phyloP scores from a whole-genome alignment of 2,329 filamentous ascomycete genomes.

The Colletotrichum chlorophyti region DNA sequence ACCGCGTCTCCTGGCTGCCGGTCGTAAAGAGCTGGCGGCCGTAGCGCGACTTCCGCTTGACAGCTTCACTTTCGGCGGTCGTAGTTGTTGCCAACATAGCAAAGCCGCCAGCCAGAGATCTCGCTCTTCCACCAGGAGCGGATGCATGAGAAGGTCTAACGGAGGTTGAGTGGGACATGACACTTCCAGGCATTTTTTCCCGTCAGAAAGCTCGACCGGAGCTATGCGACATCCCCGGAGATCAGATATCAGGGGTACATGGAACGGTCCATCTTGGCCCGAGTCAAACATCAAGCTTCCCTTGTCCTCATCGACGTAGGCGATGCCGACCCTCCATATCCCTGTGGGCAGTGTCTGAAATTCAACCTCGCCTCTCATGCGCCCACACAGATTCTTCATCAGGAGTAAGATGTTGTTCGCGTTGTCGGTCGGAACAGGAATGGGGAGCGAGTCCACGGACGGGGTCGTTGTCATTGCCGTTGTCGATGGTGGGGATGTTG shows the following conservation, averaged over 20 bases:
- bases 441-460: slow-evolving; percentile 65
- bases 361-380: slow-evolving; percentile 80
- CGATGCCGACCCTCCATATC: slow-evolving; percentile 74
- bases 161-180: slow-evolving; percentile 55
- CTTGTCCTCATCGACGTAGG: slow-evolving; percentile 78
- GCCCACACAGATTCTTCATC: slow-evolving; percentile 79
- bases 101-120: slow-evolving; percentile 83
- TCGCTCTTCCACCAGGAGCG: slow-evolving; percentile 69
- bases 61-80: slow-evolving; percentile 63
- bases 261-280: slow-evolving; percentile 69
- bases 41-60: slow-evolving; percentile 50
- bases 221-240: slow-evolving; percentile 76
- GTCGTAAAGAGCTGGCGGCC: slow-evolving; percentile 43
- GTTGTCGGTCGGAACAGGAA: slow-evolving; percentile 69
- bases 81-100: slow-evolving; percentile 81
- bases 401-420: slow-evolving; percentile 75
- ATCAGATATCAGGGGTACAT: slow-evolving; percentile 73
- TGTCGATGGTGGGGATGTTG: slow-evolving; percentile 65
- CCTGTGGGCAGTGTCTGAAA: slow-evolving; percentile 69
- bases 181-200: slow-evolving; percentile 58
- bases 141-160: slow-evolving; percentile 69
- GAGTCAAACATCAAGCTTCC: slow-evolving; percentile 79
- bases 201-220: slow-evolving; percentile 55
- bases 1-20: slow-evolving; percentile 29
- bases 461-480: slow-evolving; percentile 56